Percentiles rank a stretch among this genome's conserved stretches.
phyloP scores from a whole-genome alignment of 139 green algal species.

The Closterium sp. region DNA sequence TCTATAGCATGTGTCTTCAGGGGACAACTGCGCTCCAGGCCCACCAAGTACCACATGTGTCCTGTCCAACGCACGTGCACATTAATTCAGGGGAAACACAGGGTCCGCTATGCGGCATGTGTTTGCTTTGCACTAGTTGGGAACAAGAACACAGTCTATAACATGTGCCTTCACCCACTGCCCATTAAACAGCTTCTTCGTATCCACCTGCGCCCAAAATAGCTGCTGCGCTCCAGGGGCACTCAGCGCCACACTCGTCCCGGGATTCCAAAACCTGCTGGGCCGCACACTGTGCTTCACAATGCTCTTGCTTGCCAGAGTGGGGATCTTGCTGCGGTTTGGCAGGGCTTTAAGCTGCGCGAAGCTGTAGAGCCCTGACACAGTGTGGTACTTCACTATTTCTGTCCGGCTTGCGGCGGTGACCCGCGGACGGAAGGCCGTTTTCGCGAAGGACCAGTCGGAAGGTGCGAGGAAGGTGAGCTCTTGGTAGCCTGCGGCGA shows the following conservation, averaged over 20 bases:
- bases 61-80: too few relatives aligned
- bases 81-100: too few relatives aligned
- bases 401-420: neutral
- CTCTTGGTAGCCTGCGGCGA: neutral
- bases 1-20: too few relatives aligned
- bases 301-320: neutral
- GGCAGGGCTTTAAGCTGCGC: neutral
- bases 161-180: neutral
- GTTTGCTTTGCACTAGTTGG: too few relatives aligned
- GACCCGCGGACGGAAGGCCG: neutral
- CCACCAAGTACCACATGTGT: too few relatives aligned
- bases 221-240: neutral
- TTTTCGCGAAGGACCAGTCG: neutral
- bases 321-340: neutral
- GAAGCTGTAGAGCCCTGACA: neutral
- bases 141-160: neutral
- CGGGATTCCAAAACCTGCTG: neutral
- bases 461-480: neutral
- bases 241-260: neutral
- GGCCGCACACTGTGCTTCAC: neutral
- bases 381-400: neutral
- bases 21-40: too few relatives aligned
- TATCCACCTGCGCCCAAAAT: neutral
- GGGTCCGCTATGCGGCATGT: too few relatives aligned
- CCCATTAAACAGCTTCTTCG: neutral